Evolutionary conservation across 352 stramenopile species (phyloP), one percentile per base, ranked within the genome.

Genomic region (Pythium folliculosum): DNA sequence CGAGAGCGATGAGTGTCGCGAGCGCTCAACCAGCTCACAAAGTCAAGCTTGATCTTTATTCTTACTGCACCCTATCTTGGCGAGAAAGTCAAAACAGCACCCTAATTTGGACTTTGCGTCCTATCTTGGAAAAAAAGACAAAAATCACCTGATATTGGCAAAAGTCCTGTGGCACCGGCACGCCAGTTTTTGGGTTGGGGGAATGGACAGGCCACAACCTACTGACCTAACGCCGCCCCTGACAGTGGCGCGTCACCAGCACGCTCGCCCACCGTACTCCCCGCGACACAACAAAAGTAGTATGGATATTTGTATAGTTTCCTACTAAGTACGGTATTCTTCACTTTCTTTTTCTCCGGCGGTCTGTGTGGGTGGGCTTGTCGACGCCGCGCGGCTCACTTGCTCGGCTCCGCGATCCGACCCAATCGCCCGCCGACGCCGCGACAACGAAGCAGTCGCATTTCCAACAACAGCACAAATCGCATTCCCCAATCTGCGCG

Each of bases 201-300:
- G 9, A 19, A n/a, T 21, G 40, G 19, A 60, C 25, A 58, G 30
- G 40, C 51, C 45, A 50, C 13, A 47, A 65, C 57, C 56, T 54
- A 70, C 44, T 51, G 55, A 47, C 49, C 37, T 65, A 65, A 44
- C 49, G 47, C 12, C 2, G 19, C 9, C 21, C 5, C 22, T 71
- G 64, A 71, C 64, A 64, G 13, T 8, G 23, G 64, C 57, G 64
- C 64, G 64, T 71, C 64, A 71, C 38, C 38, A 44, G 56, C 38
- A 9, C 14, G 44, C 3, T 65, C 64, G 32, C 27, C 1, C 9
- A 2, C 14, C 16, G 6, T 62, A 71, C 64, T 25, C 23, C 61
- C 10, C 10, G 2, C 4, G 56, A 60, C 64, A 56, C 5, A 71
- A 57, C 35, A 62, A 57, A 47, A 13, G 14, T 19, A 23, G 12